Conservation (phyloP, 805 yeast genomes). For the Candida odintsovae region DNA sequence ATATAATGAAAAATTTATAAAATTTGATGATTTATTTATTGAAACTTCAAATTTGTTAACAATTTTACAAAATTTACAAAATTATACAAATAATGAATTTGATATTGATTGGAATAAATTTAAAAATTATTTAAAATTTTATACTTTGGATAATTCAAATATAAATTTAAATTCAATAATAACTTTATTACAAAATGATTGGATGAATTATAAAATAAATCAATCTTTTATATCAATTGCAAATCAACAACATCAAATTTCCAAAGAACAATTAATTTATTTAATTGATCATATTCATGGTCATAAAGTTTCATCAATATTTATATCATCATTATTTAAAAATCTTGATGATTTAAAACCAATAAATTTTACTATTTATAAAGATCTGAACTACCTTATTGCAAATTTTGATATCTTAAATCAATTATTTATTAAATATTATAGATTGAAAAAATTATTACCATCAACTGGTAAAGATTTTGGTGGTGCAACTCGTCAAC, state of each 20-base stretch:
- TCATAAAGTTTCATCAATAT: conserved; percentile 33
- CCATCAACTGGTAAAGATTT: conserved; percentile 5
- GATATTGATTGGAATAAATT: conserved; percentile 31
- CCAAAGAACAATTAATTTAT: conserved; percentile 30
- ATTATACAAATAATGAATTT: conserved; percentile 26
- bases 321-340: conserved; percentile 28
- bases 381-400: conserved; percentile 33
- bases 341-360: conserved; percentile 24
- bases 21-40: conserved; percentile 31
- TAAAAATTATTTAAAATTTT: conserved; percentile 12
- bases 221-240: conserved; percentile 28
- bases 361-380: conserved; percentile 30
- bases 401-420: conserved; percentile 35
- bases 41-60: conserved; percentile 25
- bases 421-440: conserved; percentile 31
- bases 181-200: conserved; percentile 35
- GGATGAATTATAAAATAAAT: conserved; percentile 30
- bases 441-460: conserved; percentile 11
- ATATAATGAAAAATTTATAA: conserved; percentile 31
- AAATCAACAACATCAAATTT: conserved; percentile 25
- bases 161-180: conserved; percentile 34
- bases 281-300: conserved; percentile 30
- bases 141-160: conserved; percentile 21
- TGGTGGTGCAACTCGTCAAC: conserved; percentile 8
- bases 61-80: conserved; percentile 28